Conservation (phyloP, 1,284 basidiomycete genomes). For the Pulchroboletus neoregius region DNA sequence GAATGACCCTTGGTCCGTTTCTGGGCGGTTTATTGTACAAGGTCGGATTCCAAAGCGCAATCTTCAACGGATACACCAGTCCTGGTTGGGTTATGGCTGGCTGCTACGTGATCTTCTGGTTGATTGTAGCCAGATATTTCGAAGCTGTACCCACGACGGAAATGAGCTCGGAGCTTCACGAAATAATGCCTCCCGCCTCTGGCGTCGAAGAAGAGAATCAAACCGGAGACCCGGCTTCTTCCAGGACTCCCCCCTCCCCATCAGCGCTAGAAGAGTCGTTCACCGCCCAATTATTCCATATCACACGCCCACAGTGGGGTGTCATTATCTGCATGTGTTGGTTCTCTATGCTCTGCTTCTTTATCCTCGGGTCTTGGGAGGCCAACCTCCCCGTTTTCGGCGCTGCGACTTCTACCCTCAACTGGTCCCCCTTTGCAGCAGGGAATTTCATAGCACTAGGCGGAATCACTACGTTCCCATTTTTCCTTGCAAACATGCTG, state of each 20-base stretch:
- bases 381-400: slow-evolving; percentile 67
- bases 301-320: slow-evolving; percentile 41
- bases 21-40: slow-evolving; percentile 59
- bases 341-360: slow-evolving; percentile 71
- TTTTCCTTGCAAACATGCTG: slow-evolving; percentile 59
- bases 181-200: not conserved
- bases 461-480: slow-evolving; percentile 58
- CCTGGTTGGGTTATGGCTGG: slow-evolving; percentile 65
- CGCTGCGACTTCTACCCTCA: slow-evolving; percentile 40
- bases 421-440: slow-evolving; percentile 58
- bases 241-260: not conserved
- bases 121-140: slow-evolving; percentile 41
- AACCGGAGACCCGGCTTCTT: not conserved
- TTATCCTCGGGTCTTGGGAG: slow-evolving; percentile 70
- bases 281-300: slow-evolving; percentile 14
- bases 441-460: slow-evolving; percentile 72
- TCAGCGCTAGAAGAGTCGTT: slow-evolving; percentile 14
- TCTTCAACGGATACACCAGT: slow-evolving; percentile 63
- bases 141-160: slow-evolving; percentile 44
- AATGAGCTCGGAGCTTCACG: slow-evolving; percentile 12
- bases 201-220: slow-evolving; percentile 10
- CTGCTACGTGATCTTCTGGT: slow-evolving; percentile 53
- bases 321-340: slow-evolving; percentile 61
- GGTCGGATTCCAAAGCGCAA: slow-evolving; percentile 45
- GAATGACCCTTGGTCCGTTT: slow-evolving; percentile 62